Evolutionary conservation across 2,329 filamentous ascomycete species (phyloP), one percentile per base, ranked within the genome.

Genomic region (Exophiala viscosa): DNA sequence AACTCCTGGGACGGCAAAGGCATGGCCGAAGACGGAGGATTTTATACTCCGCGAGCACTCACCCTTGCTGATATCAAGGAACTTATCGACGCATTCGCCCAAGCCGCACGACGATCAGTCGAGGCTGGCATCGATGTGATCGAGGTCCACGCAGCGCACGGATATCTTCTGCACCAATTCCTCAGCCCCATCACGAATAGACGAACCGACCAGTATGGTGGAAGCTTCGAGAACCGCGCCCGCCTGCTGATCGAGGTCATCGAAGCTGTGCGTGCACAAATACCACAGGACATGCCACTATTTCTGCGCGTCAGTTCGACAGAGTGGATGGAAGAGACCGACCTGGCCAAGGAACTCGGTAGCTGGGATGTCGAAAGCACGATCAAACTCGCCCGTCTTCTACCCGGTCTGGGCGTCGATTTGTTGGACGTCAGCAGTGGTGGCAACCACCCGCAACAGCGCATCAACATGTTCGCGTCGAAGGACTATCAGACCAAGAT

Each of bases 371-470:
- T 82, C 2, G 78, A 83, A n/a, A 79, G 91, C 50, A 84, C 82
- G 0, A 76, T 83, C 18, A 74, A 74, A 43, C 77, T 93, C 1
- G 85, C 87, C 0, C 66, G 75, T 66, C 73, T 86, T 8, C 79
- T 96, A 0, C 87, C 88, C 0, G 80, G 77, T 0, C 75, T 78
- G 9, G 91, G 91, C 20, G 79, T 96, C 38, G 91, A 96, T 67
- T 74, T 95, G 11, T 77, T 96, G 31, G 91, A 96, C 67, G 83
- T 95, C 54, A 90, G 85, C 62, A 85, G 84, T 1, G 89, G 84
- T 32, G 91, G 88, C 33, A 77, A 77, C 50, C 69, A 74, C 55
- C 66, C 64, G 1, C 54, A 64, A n/a, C 75, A 78, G 59, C 65
- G 66, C 7, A 72, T 79, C 61, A 65, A 73, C 40, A 55, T 54